Base-by-base conservation (phyloP, 352 stramenopile species). In the Phytophthora europaea region DNA sequence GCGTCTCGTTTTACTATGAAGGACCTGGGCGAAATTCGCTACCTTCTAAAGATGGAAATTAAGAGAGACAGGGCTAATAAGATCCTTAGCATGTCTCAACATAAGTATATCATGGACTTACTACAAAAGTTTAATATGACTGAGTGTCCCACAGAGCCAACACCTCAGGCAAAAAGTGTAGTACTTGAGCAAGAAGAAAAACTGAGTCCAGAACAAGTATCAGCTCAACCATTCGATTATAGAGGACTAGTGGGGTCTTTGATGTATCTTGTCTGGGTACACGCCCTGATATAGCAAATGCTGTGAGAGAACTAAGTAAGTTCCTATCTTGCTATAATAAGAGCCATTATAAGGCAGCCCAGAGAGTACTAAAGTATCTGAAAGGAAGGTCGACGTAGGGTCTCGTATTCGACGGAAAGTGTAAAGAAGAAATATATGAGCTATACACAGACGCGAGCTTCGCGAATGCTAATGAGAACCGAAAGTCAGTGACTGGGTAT, bases 361-460 rank as follows among this genome's bases (percentile, higher is more conserved):
- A 31, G 26, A 31, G 4, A 6, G 26, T 31, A 31, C 26, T 31
- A 31, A 31, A 31, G 26, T 31, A 31, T 31, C 26, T 31, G 26
- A 31, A 4, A 43, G 36, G 36, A 43, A 45, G 13, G 36, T 45
- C 36, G 36, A 45, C 15, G 36, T 45, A 45, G 18, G 36, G 36
- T 5, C 36, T 67, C n/a, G 33, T 52, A 52, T 67, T 59, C 26
- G 48, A 59, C n/a, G 60, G 60, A 51, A 67, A 67, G 8, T n/a
- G 34, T 53, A 60, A 20, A 10, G 26, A 59, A 53, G 51, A 45
- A 18, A 67, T 23, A 45, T 47, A 67, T 16, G 61, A 67, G 15
- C 23, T 67, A 54, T 59, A 67, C 28, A 67, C 31, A 65, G n/a
- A 66, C 60, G n/a, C 47, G 47, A 58, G 60, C 31, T 55, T 61